Percentiles rank a stretch among this genome's conserved stretches.
Evolutionary conservation across 495 filamentous ascomycete genomes (phyloP).

Genomic region (Xanthoparmelia taractica): DNA sequence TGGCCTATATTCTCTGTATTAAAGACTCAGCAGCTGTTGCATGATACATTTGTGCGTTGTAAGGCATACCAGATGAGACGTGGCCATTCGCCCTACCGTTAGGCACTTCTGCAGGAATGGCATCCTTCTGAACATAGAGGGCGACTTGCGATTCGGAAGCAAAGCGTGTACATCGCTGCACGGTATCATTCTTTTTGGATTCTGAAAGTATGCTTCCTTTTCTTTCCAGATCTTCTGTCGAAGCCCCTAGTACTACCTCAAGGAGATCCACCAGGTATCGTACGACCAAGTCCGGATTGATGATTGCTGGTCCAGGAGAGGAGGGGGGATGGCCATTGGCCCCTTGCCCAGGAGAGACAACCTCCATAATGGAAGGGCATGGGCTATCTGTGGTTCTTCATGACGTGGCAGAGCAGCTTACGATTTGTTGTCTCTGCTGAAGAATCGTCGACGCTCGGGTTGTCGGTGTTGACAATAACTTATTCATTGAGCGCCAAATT

Average conservation of each 20-base stretch:
- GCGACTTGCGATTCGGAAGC: slow-evolving; percentile 78
- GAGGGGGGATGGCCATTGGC: slow-evolving; percentile 41
- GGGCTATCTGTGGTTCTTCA: slow-evolving; percentile 16
- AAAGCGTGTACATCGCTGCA: slow-evolving; percentile 81
- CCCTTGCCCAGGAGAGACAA: slow-evolving; percentile 41
- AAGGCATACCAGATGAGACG: slow-evolving; percentile 28
- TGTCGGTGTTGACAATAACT: slow-evolving; percentile 3
- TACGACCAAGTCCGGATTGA: slow-evolving; percentile 58
- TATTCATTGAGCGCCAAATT: not conserved
- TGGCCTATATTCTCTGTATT: slow-evolving; percentile 23
- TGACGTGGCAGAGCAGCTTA: slow-evolving; percentile 14
- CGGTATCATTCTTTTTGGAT: slow-evolving; percentile 61
- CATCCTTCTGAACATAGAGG: slow-evolving; percentile 84
- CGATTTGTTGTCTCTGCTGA: not conserved
- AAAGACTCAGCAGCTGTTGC: slow-evolving; percentile 1
- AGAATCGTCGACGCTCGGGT: not conserved
- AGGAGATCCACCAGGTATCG: slow-evolving; percentile 74
- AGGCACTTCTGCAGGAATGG: slow-evolving; percentile 47
- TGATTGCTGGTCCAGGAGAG: slow-evolving; percentile 34
- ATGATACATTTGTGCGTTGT: not conserved
- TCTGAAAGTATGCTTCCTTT: slow-evolving; percentile 75
- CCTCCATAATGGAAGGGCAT: slow-evolving; percentile 40
- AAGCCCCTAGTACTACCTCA: slow-evolving; percentile 77
- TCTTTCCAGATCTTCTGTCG: slow-evolving; percentile 66
- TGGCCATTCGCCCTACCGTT: slow-evolving; percentile 44